Percentiles rank a stretch among this genome's conserved stretches.
These are phyloP conservation scores for Apiospora aurea DNA, from an alignment of 2,329 filamentous ascomycete species.

Conservation along the genomic window DNA sequence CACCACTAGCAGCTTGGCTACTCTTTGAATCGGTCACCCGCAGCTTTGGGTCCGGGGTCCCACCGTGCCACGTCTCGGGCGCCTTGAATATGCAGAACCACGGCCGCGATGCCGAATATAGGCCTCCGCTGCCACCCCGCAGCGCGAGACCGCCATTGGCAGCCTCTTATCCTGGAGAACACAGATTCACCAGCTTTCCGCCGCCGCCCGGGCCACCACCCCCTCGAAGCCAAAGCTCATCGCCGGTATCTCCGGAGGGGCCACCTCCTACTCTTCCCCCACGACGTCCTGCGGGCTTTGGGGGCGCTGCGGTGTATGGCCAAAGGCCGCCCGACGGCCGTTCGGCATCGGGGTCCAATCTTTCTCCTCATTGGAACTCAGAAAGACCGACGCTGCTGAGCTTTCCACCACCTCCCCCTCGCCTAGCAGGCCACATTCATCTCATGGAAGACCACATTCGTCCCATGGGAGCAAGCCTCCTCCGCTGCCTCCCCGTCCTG, in stretches of 20 bases:
- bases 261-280: neutral
- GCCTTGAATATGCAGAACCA: neutral
- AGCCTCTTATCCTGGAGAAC: neutral
- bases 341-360: neutral
- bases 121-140: conserved; percentile 8
- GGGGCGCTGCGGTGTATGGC: neutral
- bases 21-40: neutral
- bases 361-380: neutral
- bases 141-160: neutral
- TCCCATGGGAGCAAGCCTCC: neutral
- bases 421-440: conserved; percentile 22
- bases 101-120: neutral
- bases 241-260: neutral
- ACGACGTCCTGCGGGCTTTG: neutral
- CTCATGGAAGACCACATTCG: conserved; percentile 16
- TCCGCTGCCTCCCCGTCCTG: neutral
- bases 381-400: conserved; percentile 21
- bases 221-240: neutral
- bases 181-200: neutral
- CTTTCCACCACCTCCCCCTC: conserved; percentile 28
- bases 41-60: neutral
- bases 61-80: conserved; percentile 10
- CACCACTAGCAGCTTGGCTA: neutral
- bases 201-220: conserved; percentile 8
- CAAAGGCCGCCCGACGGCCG: neutral